Evolutionary conservation across 208 protist genomes (phyloP).

Genomic region (Crithidia sp.): DNA sequence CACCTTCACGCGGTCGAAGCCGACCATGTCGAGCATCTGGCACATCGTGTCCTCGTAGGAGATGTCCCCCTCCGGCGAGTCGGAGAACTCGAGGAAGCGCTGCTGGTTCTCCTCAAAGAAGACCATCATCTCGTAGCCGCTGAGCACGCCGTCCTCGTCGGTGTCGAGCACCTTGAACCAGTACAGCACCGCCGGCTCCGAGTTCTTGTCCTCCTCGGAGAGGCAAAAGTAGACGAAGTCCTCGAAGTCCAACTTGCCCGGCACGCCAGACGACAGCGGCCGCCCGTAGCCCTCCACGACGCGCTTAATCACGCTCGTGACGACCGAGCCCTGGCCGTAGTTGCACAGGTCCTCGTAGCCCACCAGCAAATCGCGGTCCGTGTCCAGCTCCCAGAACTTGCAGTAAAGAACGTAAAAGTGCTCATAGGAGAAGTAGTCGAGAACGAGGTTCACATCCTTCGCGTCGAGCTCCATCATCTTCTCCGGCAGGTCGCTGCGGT

Average conservation of each 20-base stretch:
- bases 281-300: conserved; percentile 79
- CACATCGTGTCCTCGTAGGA: conserved; percentile 92
- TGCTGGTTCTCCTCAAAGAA: conserved; percentile 94
- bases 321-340: conserved; percentile 84
- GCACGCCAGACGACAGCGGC: conserved; percentile 53
- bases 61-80: conserved; percentile 60
- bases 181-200: conserved; percentile 89
- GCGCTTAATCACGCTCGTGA: conserved; percentile 74
- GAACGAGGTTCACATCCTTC: conserved; percentile 89
- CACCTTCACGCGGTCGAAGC: conserved; percentile 54
- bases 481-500: conserved; percentile 85
- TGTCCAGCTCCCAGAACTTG: conserved; percentile 99
- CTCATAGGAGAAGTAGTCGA: conserved; percentile 98
- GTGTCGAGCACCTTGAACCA: conserved; percentile 95
- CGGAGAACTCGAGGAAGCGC: conserved; percentile 80
- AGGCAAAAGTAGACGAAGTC: conserved; percentile 97
- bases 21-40: conserved; percentile 96
- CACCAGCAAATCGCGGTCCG: conserved; percentile 93
- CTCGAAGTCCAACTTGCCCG: conserved; percentile 88
- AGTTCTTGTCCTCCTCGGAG: conserved; percentile 97
- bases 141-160: conserved; percentile 95
- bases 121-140: conserved; percentile 92
- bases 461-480: conserved; percentile 80
- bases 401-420: conserved; percentile 99
- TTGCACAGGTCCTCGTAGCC: conserved; percentile 86